Base-by-base conservation (phyloP, 2,329 filamentous ascomycete species). In the Diplocarpon mali region DNA sequence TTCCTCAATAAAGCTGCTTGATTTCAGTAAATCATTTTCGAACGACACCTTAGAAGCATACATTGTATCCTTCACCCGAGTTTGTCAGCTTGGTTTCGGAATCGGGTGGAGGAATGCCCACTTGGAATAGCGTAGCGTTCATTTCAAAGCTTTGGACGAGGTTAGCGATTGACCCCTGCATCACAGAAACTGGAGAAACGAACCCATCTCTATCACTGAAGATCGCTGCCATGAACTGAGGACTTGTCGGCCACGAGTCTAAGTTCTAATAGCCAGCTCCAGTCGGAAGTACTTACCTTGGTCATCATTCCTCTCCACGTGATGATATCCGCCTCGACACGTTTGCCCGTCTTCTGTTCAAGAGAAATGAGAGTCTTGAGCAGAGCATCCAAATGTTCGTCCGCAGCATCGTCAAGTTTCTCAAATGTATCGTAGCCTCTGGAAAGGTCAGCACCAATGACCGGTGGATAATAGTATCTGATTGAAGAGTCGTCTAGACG, bases 291-390 rank as follows among this genome's bases (percentile, higher is more conserved):
- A 38, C 46, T 42, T 61, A 89, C 87, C 73, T 95, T 98, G 51
- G 92, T 96, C 82, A 98, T 89, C 87, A 96, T 95, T 31, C 92
- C 92, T 58, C 92, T 73, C 90, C 90, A 98, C 1, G 90, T 96
- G 41, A 96, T 73, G 37, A 96, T 63, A 56, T 94, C 79, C 2
- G 83, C 82, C 49, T 88, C 80, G 28, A 82, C 79, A 59, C 74
- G 80, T 57, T 76, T 71, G 2, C 76, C 74, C 0, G 73, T 76
- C 53, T 78, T 70, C 61, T 80, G 71, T 65, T 96, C 92, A 53
- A 85, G 71, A 20, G 75, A 73, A 39, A 79, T 70, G 37, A 98
- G 77, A 1, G 88, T 82, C 48, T 77, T 80, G 16, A 98, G 69
- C 27, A 98, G 69, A 49, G 83, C 83, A 59, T 93, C 85, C 3